Conservation (phyloP, 441 rosid species). For the Arabidopsis lyrata region DNA sequence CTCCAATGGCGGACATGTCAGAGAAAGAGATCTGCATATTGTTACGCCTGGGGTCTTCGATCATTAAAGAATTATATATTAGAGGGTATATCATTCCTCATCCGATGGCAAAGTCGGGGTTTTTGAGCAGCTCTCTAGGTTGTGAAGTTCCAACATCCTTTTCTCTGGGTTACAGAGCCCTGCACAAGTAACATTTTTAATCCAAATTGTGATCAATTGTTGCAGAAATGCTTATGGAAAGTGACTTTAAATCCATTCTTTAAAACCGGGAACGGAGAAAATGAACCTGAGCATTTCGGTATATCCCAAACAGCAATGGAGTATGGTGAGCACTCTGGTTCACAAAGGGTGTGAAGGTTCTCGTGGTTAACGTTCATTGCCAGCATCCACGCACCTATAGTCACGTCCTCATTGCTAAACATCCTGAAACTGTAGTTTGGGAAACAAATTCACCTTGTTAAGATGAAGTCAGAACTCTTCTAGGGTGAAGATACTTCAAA, state of each 20-base stretch:
- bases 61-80: conserved; percentile 1
- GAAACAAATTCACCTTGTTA: conserved; percentile 21
- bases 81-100: conserved; percentile 49
- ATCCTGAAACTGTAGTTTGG: conserved; percentile 76
- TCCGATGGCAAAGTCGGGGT: conserved; percentile 78
- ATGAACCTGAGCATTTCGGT: conserved; percentile 92
- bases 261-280: neutral
- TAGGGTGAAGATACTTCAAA: conserved; percentile 15
- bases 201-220: conserved; percentile 16
- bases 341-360: conserved; percentile 70
- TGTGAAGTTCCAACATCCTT: conserved; percentile 81
- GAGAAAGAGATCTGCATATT: neutral
- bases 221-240: conserved; percentile 22
- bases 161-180: conserved; percentile 88
- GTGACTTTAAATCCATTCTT: neutral
- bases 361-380: conserved; percentile 97
- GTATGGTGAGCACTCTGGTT: conserved; percentile 66
- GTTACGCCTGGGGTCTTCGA: conserved; percentile 29
- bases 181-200: conserved; percentile 43
- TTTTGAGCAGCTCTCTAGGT: conserved; percentile 68
- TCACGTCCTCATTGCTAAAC: conserved; percentile 98
- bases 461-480: too few relatives aligned
- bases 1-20: conserved; percentile 24
- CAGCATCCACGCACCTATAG: conserved; percentile 97
- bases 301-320: conserved; percentile 94